A percentile compares a stretch with the other conserved stretches of the same genome.
phyloP scores from a whole-genome alignment of 2,329 filamentous ascomycete species.

The Furcasterigmium sp. region DNA sequence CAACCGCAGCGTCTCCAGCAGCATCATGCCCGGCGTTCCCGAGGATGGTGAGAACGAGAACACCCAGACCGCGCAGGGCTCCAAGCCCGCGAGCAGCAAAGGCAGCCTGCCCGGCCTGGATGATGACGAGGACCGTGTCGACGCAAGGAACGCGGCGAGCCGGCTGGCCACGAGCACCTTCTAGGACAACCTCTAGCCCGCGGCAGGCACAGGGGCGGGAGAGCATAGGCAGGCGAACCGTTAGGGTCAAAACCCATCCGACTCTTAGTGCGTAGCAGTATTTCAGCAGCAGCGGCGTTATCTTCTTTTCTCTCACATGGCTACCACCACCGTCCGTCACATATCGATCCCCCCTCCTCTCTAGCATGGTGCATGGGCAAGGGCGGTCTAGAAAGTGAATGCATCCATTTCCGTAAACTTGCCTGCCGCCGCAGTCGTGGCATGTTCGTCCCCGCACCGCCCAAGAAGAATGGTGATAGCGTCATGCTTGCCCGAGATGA shows the following conservation, averaged over 20 bases:
- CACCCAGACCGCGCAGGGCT: constrained; percentile 24
- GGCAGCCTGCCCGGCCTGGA: constrained; percentile 59
- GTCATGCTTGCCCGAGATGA: neutral
- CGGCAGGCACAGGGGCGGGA: neutral
- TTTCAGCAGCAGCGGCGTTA: too few species aligned
- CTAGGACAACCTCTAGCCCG: constrained; percentile 34
- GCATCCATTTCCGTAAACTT: too few species aligned
- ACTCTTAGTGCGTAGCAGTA: too few species aligned
- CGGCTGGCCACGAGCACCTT: constrained; percentile 92
- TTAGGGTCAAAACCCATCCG: too few species aligned
- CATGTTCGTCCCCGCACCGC: too few species aligned
- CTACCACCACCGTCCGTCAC: too few species aligned
- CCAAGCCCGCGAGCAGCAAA: constrained; percentile 31
- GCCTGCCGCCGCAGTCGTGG: too few species aligned
- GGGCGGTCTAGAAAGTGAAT: too few species aligned
- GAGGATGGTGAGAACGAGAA: constrained; percentile 55
- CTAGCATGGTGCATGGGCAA: too few species aligned
- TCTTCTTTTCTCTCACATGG: too few species aligned
- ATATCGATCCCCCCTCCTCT: too few species aligned
- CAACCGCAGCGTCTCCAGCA: constrained; percentile 70
- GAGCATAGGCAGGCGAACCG: neutral
- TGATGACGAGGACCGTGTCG: constrained; percentile 87
- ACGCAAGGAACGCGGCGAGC: constrained; percentile 93
- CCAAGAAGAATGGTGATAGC: too few species aligned
- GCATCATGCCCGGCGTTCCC: constrained; percentile 57